Conservation (phyloP, 768 basidiomycete species). For the Naganishia onofrii region DNA sequence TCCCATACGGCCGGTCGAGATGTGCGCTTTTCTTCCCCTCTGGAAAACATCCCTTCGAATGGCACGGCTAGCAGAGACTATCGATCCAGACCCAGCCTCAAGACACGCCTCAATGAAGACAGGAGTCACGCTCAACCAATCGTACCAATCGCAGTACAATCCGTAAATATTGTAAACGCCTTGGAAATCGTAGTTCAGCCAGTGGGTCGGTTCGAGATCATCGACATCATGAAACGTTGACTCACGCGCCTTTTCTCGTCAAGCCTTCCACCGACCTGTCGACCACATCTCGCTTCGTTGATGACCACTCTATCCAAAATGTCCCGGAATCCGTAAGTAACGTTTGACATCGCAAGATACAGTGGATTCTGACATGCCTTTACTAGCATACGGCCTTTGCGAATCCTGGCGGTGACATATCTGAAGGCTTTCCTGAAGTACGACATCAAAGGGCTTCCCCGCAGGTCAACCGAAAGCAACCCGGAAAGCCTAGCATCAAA, state of each 20-base stretch:
- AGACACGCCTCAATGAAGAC: neutral
- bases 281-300: neutral
- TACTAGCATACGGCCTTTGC: neutral
- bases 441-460: neutral
- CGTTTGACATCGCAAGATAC: too few species aligned
- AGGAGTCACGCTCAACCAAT: neutral
- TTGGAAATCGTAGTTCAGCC: neutral
- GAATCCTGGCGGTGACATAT: neutral
- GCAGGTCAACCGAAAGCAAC: neutral
- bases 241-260: neutral
- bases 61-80: neutral
- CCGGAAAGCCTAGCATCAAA: neutral
- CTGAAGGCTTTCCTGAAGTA: neutral
- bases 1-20: neutral
- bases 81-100: neutral
- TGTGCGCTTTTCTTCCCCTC: constrained; percentile 5
- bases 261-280: neutral
- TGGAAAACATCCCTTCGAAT: constrained; percentile 1
- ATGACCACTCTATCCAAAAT: too few species aligned
- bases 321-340: too few species aligned
- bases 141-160: neutral
- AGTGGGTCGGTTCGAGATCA: neutral
- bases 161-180: neutral
- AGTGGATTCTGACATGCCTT: neutral
- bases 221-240: neutral